Conservation (phyloP, 805 yeast genomes). For the Zygosaccharomyces bailii region DNA sequence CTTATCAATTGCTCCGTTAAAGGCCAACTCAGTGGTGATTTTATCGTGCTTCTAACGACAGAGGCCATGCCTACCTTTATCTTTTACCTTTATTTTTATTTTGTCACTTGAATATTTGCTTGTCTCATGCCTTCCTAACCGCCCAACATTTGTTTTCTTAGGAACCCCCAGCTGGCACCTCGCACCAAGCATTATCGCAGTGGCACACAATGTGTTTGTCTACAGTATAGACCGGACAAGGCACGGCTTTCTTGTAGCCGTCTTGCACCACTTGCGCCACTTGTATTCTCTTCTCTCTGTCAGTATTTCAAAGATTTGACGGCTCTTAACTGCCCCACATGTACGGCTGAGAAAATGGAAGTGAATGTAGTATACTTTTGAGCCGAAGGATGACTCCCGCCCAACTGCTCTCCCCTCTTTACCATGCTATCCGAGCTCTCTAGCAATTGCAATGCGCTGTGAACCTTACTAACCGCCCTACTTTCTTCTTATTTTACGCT, state of each 20-base stretch:
- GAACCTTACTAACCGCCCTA: not conserved
- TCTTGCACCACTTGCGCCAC: not conserved
- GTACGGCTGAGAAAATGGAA: not conserved
- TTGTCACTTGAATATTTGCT: too few relatives aligned
- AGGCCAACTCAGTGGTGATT: too few relatives aligned
- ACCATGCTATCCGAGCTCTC: not conserved
- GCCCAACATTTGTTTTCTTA: not conserved
- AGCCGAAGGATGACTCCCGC: not conserved
- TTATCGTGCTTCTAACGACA: too few relatives aligned
- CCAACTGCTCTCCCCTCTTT: not conserved
- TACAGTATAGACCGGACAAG: too few relatives aligned
- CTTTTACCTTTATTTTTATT: too few relatives aligned
- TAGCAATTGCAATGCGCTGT: not conserved
- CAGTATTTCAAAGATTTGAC: not conserved
- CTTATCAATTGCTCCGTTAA: too few relatives aligned
- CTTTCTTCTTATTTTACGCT: not conserved
- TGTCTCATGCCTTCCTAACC: not conserved
- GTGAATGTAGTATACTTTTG: too few relatives aligned
- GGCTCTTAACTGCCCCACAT: not conserved
- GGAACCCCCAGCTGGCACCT: not conserved
- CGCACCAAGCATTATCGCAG: not conserved
- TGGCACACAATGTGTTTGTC: not conserved
- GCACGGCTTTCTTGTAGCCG: not conserved
- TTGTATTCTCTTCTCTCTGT: too few relatives aligned
- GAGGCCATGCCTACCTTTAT: too few relatives aligned